Base-by-base conservation (phyloP, 495 filamentous ascomycete genomes). In the Astrothelium macrocarpum region DNA sequence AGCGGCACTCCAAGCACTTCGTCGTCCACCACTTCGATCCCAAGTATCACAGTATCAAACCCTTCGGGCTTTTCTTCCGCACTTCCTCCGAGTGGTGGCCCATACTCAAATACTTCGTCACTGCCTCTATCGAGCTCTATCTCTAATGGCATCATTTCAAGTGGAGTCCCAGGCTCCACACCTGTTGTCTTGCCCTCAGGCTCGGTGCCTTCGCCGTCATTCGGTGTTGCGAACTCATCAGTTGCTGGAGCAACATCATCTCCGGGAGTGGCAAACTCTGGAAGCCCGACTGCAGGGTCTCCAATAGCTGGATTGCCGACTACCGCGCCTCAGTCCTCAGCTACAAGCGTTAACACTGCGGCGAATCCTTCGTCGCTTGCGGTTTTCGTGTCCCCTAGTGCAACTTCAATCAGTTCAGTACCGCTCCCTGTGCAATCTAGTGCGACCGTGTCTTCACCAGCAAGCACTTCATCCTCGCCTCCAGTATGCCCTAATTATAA, bases 401-500 rank as follows among this genome's bases (percentile, higher is more conserved):
- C 43, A 3, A 20, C 43, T 11, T 20, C 10, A 9, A 20, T 18
- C 11, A 49, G 11, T 4, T 49, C 43, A 49, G 43, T 18, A 49
- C n/a, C 18, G n/a, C n/a, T 49, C 18, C 3, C n/a, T 18, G 9
- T 20, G 18, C 43, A 9, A 32, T 34, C 46, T n/a, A 53, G 26
- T 59, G n/a, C 62, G 23, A 39, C 9, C 31, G n/a, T 18, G 1
- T 64, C 20, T 59, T 42, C 64, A 23, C 23, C 60, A 1, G 11
- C 42, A 5, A 26, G 36, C 1, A 1, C 61, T 53, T n/a, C 39
- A 20, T 25, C 42, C 18, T 49, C 58, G 16, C 2, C 49, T 34
- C 62, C 62, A 7, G 25, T 32, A 10, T 64, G 65, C 36, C 65
- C 62, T 31, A 32, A 31, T 59, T 61, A 67, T 53, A 64, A 67